Conservation (phyloP, 768 basidiomycete species). For the Steccherinum ochraceum region DNA sequence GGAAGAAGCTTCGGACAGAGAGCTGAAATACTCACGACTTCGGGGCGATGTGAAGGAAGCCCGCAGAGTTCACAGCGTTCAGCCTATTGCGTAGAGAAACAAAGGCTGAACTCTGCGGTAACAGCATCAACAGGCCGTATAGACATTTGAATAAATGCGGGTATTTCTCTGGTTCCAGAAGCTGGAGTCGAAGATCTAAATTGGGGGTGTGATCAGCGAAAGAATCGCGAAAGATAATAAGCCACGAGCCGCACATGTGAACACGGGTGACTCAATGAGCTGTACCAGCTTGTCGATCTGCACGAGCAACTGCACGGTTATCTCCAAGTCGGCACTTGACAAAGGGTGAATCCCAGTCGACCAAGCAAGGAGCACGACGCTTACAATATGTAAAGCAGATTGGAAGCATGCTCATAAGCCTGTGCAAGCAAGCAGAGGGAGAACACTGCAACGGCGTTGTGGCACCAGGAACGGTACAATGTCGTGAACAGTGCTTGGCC, state of each 20-base stretch:
- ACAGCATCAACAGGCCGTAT: conserved; percentile 93
- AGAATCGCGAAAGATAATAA: background rate
- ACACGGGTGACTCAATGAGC: conserved; percentile 95
- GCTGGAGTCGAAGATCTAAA: conserved; percentile 80
- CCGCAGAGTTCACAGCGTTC: conserved; percentile 91
- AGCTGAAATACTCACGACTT: conserved; percentile 62
- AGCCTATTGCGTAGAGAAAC: conserved; percentile 90
- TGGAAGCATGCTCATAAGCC: conserved; percentile 98
- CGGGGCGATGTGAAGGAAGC: conserved; percentile 86
- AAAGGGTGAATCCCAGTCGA: background rate
- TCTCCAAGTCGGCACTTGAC: conserved; percentile 87
- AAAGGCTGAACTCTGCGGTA: conserved; percentile 96
- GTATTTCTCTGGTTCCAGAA: conserved; percentile 94
- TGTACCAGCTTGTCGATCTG: conserved; percentile 98
- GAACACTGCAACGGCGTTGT: conserved; percentile 95
- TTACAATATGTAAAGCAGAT: conserved; percentile 91
- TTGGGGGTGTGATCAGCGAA: conserved; percentile 2
- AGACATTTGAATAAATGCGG: conserved; percentile 96
- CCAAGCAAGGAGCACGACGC: conserved; percentile 18
- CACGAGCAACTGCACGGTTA: conserved; percentile 90
- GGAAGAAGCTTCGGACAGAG: background rate
- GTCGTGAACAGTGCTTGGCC: conserved; percentile 93
- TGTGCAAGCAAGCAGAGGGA: conserved; percentile 95
- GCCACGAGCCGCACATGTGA: conserved; percentile 74
- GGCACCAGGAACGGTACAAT: conserved; percentile 96